Base-by-base conservation (phyloP, 2,329 filamentous ascomycete species). In the Beauveria sp. region DNA sequence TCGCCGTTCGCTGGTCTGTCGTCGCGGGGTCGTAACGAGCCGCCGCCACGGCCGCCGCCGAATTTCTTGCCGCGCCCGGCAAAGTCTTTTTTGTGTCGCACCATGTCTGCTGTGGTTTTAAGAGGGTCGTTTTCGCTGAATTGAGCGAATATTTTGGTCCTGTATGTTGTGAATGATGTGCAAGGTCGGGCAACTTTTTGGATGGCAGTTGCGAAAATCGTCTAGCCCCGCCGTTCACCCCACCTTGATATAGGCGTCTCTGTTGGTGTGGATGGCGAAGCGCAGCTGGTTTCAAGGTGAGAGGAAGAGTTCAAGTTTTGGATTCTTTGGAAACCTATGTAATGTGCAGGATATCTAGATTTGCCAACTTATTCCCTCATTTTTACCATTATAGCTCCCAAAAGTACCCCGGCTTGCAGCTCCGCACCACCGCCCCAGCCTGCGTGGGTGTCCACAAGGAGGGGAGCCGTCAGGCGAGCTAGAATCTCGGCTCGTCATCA, bases 51-150 rank as follows among this genome's bases (percentile, higher is more conserved):
- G 67, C 78, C 78, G 69, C 79, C 81, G 68, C 79, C 79, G 69
- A 82, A 83, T 75, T 89, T 91, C 73, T 91, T 92, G 71, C 90
- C 88, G 72, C 89, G 84, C 71, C 87, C 85, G 68, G 83, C 83
- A 60, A 75, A 73, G 76, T 97, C 93, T 77, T 98, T 98, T 78
- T 97, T 98, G 77, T 97, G 93, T 63, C 93, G 91, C 60, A 97
- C 92, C 93, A 96, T 97, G 20, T 24, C 30, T 10, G 3, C 28
- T n/a, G 18, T 14, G 34, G 10, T 16, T 38, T 38, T 3, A 5
- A 3, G 0, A 38, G 12, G 34, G 3, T 14, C 34, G 5, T 38
- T 12, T 38, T 14, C 34, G 3, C 34, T 38, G 14, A 38, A 38
- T 38, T 34, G 30, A 34, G 30, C 30, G 5, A 10, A 4, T 34